Percentiles rank a stretch among this genome's conserved stretches.
These are phyloP conservation scores for Cryoendolithus antarcticus DNA, from an alignment of 2,329 filamentous ascomycete species.

Conservation along the genomic window DNA sequence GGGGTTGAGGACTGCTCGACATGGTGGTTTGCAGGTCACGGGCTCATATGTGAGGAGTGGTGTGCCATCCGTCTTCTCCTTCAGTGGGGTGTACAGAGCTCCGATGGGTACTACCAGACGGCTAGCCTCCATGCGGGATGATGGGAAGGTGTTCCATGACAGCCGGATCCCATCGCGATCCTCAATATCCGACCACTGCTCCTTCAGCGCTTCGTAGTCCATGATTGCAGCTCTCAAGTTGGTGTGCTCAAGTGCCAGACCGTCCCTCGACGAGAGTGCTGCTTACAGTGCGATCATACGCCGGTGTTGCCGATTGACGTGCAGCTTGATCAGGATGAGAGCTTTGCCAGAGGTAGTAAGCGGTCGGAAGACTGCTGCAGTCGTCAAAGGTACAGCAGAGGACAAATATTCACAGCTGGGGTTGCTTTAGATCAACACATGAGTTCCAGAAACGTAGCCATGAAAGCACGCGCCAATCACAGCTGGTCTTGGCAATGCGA, in stretches of 20 bases:
- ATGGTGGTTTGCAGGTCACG: constrained; percentile 91
- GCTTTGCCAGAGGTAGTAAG: too few relatives aligned
- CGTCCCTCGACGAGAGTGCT: too few relatives aligned
- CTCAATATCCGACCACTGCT: constrained; percentile 93
- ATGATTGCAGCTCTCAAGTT: constrained; percentile 37
- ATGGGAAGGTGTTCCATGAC: constrained; percentile 98
- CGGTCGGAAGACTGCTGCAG: too few relatives aligned
- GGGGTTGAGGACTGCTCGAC: constrained; percentile 88
- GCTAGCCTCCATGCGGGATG: constrained; percentile 69
- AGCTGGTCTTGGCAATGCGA: not conserved
- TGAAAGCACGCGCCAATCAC: too few relatives aligned
- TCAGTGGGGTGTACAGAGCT: constrained; percentile 86
- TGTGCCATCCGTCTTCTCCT: constrained; percentile 74
- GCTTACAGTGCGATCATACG: too few relatives aligned
- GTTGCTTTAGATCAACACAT: too few relatives aligned
- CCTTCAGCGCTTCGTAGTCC: constrained; percentile 89
- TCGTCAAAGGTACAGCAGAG: too few relatives aligned
- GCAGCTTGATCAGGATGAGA: too few relatives aligned
- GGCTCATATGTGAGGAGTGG: constrained; percentile 90
- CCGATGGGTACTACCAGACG: constrained; percentile 65
- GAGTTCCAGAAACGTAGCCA: too few relatives aligned
- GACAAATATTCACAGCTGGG: too few relatives aligned
- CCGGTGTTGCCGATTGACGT: too few relatives aligned
- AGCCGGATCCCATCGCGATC: constrained; percentile 90
- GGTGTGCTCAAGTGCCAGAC: not conserved